Conservation (phyloP, 2,329 filamentous ascomycete species). For the Fusarium virguliforme region DNA sequence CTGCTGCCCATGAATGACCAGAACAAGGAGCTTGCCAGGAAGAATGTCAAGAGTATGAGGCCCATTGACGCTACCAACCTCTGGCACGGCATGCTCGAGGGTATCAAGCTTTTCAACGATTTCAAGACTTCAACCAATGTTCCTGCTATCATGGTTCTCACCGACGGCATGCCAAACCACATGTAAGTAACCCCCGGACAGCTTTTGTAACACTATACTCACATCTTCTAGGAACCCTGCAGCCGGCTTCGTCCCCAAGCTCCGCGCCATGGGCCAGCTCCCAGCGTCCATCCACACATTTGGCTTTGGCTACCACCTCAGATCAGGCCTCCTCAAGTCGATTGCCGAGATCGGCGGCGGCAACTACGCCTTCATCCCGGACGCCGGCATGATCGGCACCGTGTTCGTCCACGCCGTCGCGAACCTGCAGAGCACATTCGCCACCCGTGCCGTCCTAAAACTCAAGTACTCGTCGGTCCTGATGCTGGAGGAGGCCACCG, state of each 20-base stretch:
- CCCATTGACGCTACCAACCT: constrained; percentile 66
- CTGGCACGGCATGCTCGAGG: constrained; percentile 71
- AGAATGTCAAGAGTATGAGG: constrained; percentile 62
- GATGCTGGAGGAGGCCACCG: constrained; percentile 59
- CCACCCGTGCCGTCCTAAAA: constrained; percentile 62
- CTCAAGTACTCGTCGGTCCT: constrained; percentile 59
- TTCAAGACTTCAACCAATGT: constrained; percentile 56
- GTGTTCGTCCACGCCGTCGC: constrained; percentile 75
- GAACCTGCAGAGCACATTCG: constrained; percentile 73
- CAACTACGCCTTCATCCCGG: constrained; percentile 74
- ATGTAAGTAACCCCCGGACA: constrained; percentile 57
- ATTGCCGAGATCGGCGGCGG: constrained; percentile 72
- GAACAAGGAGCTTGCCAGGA: constrained; percentile 62
- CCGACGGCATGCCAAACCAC: constrained; percentile 70
- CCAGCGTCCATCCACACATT: constrained; percentile 62
- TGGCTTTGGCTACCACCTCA: constrained; percentile 56
- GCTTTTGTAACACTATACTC: fast-evolving
- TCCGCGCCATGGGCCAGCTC: constrained; percentile 60
- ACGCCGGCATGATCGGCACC: constrained; percentile 75
- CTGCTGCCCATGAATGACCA: constrained; percentile 64
- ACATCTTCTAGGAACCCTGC: constrained; percentile 59
- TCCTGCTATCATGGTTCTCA: constrained; percentile 69
- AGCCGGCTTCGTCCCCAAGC: constrained; percentile 69
- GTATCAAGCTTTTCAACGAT: constrained; percentile 64
- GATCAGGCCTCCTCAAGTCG: constrained; percentile 70